These are phyloP conservation scores for Ambrosiella xylebori DNA, from an alignment of 2,329 filamentous ascomycete species.

Conservation along the genomic window DNA sequence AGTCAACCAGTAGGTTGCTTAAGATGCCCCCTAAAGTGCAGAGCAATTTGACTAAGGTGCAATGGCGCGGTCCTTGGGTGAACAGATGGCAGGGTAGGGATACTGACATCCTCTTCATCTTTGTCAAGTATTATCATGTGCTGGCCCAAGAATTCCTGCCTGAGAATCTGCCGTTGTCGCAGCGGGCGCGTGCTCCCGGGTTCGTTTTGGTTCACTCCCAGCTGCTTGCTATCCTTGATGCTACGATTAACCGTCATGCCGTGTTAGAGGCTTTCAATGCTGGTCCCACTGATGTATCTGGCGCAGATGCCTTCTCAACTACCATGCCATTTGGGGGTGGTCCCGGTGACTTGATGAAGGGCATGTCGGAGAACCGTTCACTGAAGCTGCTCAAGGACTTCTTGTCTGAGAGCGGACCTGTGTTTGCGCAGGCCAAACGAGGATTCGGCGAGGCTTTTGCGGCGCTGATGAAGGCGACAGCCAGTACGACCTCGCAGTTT, in stretches of 20 bases:
- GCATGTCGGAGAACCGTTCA: constrained; percentile 78
- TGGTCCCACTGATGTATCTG: constrained; percentile 28
- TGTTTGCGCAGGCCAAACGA: constrained; percentile 32
- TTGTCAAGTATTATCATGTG: constrained; percentile 74
- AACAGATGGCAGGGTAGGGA: constrained; percentile 74
- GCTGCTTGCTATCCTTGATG: constrained; percentile 60
- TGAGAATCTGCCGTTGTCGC: constrained; percentile 30
- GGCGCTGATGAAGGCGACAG: constrained; percentile 53
- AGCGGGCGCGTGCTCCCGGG: constrained; percentile 52
- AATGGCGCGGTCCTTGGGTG: constrained; percentile 74
- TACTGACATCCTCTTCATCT: constrained; percentile 81
- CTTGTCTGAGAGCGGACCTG: constrained; percentile 32
- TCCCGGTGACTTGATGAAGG: constrained; percentile 51
- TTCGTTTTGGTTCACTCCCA: constrained; percentile 71
- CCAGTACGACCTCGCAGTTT: constrained; percentile 60
- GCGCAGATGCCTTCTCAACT: constrained; percentile 48
- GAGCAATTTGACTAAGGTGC: constrained; percentile 42
- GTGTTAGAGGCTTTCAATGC: constrained; percentile 28
- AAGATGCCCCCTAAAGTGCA: constrained; percentile 38
- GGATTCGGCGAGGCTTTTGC: constrained; percentile 65
- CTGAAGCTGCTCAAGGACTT: constrained; percentile 71
- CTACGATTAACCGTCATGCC: constrained; percentile 64
- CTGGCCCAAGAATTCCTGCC: constrained; percentile 59
- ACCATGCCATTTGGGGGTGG: constrained; percentile 38
- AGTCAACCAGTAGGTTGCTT: constrained; percentile 35